Evolutionary conservation across 306 rosid genomes (phyloP).

Genomic region (Hippophae tibetana): DNA sequence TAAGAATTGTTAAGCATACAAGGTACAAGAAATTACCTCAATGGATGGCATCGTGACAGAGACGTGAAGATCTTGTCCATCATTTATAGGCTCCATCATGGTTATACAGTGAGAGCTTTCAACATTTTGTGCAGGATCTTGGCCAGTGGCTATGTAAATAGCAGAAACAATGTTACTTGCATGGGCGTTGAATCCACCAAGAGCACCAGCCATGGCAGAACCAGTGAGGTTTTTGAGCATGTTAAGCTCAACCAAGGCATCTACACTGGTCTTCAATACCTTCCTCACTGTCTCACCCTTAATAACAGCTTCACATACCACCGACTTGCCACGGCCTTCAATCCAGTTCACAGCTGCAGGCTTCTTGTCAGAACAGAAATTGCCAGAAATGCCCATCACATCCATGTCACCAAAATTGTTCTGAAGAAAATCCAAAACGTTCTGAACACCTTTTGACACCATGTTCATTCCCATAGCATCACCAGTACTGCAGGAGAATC

Average conservation of each 20-base stretch:
- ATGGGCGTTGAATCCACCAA: conserved; percentile 93
- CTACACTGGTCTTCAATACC: conserved; percentile 73
- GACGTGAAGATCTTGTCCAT: conserved; percentile 71
- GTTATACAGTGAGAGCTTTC: conserved; percentile 93
- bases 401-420: conserved; percentile 81
- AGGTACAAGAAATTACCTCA: conserved; percentile 38
- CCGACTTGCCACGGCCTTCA: conserved; percentile 84
- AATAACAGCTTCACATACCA: conserved; percentile 77
- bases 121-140: conserved; percentile 90
- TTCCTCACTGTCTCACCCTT: conserved; percentile 68
- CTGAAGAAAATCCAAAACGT: conserved; percentile 63
- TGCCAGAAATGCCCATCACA: conserved; percentile 78
- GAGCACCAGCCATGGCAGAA: conserved; percentile 85
- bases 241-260: conserved; percentile 70
- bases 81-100: conserved; percentile 79
- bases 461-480: conserved; percentile 99
- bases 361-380: conserved; percentile 90
- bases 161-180: conserved; percentile 87
- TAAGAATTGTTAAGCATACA: not conserved
- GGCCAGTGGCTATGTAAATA: conserved; percentile 79
- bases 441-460: conserved; percentile 90
- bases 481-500: conserved; percentile 75
- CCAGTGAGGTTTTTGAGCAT: conserved; percentile 91
- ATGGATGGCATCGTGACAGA: conserved; percentile 92
- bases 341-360: conserved; percentile 91